Conservation (phyloP, 306 rosid genomes). For the Cucurbita moschata region DNA sequence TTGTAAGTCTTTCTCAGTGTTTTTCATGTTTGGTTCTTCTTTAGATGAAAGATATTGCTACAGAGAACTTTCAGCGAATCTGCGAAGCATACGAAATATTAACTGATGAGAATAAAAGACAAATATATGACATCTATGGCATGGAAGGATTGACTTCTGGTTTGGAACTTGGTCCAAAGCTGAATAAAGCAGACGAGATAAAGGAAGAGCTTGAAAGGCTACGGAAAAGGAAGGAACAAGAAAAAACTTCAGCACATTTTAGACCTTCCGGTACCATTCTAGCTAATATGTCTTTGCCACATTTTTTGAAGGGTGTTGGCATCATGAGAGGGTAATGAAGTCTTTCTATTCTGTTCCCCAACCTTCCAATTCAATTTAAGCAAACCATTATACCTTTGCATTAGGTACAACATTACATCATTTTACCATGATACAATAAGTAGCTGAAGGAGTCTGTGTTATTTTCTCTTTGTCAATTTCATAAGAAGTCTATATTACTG, state of each 20-base stretch:
- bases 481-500: neutral
- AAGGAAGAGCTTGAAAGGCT: slow-evolving; percentile 71
- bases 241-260: slow-evolving; percentile 45
- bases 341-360: neutral
- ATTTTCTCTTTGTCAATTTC: neutral
- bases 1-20: neutral
- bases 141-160: slow-evolving; percentile 87
- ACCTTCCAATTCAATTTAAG: neutral
- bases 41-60: slow-evolving; percentile 84
- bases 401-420: neutral
- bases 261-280: slow-evolving; percentile 67
- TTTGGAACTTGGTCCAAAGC: slow-evolving; percentile 73
- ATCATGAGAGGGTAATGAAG: slow-evolving; percentile 62
- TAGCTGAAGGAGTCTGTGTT: neutral
- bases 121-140: slow-evolving; percentile 83
- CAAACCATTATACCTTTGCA: neutral
- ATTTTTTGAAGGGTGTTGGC: slow-evolving; percentile 44
- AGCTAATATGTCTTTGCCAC: slow-evolving; percentile 69
- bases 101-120: slow-evolving; percentile 65
- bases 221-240: slow-evolving; percentile 44
- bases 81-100: slow-evolving; percentile 84
- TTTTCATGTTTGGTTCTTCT: neutral
- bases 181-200: slow-evolving; percentile 59
- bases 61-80: slow-evolving; percentile 81
- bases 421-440: neutral